Conservation (phyloP, 2,329 filamentous ascomycete genomes). For the Pezicula rhizophila region DNA sequence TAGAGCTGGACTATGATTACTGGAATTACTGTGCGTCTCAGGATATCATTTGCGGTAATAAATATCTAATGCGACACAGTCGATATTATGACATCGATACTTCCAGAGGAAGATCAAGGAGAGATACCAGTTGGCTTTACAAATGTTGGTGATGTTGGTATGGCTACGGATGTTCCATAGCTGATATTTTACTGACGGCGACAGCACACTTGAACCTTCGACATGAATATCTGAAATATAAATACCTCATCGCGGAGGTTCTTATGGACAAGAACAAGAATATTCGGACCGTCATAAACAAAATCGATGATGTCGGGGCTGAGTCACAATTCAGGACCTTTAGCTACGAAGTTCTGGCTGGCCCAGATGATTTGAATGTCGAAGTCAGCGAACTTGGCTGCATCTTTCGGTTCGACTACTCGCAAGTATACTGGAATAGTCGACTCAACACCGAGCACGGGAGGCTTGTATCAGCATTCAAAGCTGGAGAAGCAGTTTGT, state of each 20-base stretch:
- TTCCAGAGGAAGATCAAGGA: constrained; percentile 73
- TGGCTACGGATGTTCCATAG: constrained; percentile 17
- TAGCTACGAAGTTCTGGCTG: constrained; percentile 81
- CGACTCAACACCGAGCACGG: constrained; percentile 85
- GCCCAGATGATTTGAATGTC: constrained; percentile 77
- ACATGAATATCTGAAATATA: constrained; percentile 77
- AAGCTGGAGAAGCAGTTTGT: constrained; percentile 80
- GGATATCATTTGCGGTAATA: constrained; percentile 1
- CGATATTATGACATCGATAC: constrained; percentile 75
- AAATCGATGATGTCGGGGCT: constrained; percentile 79
- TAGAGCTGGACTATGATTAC: constrained; percentile 75
- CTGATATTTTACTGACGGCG: constrained; percentile 12
- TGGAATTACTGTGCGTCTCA: constrained; percentile 70
- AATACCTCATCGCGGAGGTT: constrained; percentile 76
- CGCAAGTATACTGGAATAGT: constrained; percentile 97
- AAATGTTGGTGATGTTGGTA: constrained; percentile 79
- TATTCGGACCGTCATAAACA: constrained; percentile 91
- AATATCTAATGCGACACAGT: constrained; percentile 9
- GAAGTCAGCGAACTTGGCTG: constrained; percentile 77
- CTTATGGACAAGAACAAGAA: constrained; percentile 82
- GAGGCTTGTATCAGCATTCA: constrained; percentile 69
- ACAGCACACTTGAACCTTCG: constrained; percentile 85
- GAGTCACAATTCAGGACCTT: constrained; percentile 89
- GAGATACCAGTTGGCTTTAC: constrained; percentile 85
- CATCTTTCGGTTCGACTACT: constrained; percentile 87